Evolutionary conservation across 2,329 filamentous ascomycete species (phyloP).

Genomic region (Neocatenulostroma microsporum): DNA sequence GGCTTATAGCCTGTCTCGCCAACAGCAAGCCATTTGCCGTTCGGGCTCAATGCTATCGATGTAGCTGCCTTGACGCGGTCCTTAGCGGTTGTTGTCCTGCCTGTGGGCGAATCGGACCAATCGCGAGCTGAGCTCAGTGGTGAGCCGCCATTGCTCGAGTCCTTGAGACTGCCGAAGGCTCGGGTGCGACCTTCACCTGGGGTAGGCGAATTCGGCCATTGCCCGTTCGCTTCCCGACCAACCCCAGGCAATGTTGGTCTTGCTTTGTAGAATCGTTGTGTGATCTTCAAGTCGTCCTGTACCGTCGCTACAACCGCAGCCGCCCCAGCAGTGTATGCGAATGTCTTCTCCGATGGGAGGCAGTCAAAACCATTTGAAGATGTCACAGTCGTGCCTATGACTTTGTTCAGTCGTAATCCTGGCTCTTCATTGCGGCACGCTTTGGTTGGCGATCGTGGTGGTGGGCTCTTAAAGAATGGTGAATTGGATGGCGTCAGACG

Average conservation of each 20-base stretch:
- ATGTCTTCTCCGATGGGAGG: constrained; percentile 59
- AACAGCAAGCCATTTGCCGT: constrained; percentile 80
- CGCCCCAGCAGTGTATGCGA: constrained; percentile 87
- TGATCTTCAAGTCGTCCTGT: constrained; percentile 54
- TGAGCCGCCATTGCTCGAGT: constrained; percentile 40
- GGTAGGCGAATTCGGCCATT: constrained; percentile 19
- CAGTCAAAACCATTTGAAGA: constrained; percentile 81
- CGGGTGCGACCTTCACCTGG: constrained; percentile 20
- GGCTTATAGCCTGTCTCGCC: constrained; percentile 93
- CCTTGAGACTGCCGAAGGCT: constrained; percentile 22
- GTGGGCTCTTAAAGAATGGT: constrained; percentile 53
- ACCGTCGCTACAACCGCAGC: constrained; percentile 85
- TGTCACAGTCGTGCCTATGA: constrained; percentile 83
- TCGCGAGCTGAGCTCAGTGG: constrained; percentile 37
- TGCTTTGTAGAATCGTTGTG: constrained; percentile 85
- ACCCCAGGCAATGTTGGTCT: constrained; percentile 15
- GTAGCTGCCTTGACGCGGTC: constrained; percentile 93
- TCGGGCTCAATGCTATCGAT: constrained; percentile 77
- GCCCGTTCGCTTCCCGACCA: constrained; percentile 15
- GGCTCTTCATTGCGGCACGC: constrained; percentile 35
- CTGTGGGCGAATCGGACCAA: constrained; percentile 51
- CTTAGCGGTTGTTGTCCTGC: constrained; percentile 75
- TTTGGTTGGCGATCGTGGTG: constrained; percentile 56
- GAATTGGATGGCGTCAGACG: constrained; percentile 65
- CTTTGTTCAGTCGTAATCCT: constrained; percentile 64